Base-by-base conservation (phyloP, 2,329 filamentous ascomycete species). In the Aureobasidium melanogenum region DNA sequence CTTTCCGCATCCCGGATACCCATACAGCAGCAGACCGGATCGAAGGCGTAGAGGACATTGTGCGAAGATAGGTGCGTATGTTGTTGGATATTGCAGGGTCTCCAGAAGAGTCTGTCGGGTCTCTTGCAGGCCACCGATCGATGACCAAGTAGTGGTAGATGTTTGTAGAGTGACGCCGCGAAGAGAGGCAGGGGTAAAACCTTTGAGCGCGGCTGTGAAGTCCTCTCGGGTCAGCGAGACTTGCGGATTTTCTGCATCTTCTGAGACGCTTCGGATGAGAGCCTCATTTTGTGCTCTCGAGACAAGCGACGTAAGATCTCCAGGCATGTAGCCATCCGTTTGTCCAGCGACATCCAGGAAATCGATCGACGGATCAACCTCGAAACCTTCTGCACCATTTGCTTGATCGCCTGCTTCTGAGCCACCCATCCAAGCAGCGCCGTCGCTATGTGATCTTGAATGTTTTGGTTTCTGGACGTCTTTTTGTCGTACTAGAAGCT, bases 291-390 rank as follows among this genome's bases (percentile, higher is more conserved):
- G 85, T 39, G 94, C 93, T 62, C 94, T 84, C 12, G 90, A 87
- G 19, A 96, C 88, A 12, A 99, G 83, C 2, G 97, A 81, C 17
- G 88, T 86, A 39, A 99, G 80, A 72, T 99, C 94, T 3, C 92
- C 94, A 0, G 94, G 93, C 92, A 97, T 97, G 71, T 97, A 99
- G 0, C 94, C 94, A 70, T 99, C 94, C 0, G 93, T 97, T 67
- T 93, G 88, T 1, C 94, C 92, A 19, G 95, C 91, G 61, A 99
- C 82, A 65, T 97, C 93, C 9, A 97, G 83, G 62, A 97, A 89
- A 72, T 99, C 94, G 10, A 99, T 83, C 52, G 88, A 83, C 0
- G 84, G 77, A 62, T 91, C 88, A 6, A 96, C 77, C 1, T 87
- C 75, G 68, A 96, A 94, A 0, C 87, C 88, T 58, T 83, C 82